Evolutionary conservation across 2,329 filamentous ascomycete genomes (phyloP), one percentile per base, ranked within the genome.

Genomic region (Aspergillus cejpii): DNA sequence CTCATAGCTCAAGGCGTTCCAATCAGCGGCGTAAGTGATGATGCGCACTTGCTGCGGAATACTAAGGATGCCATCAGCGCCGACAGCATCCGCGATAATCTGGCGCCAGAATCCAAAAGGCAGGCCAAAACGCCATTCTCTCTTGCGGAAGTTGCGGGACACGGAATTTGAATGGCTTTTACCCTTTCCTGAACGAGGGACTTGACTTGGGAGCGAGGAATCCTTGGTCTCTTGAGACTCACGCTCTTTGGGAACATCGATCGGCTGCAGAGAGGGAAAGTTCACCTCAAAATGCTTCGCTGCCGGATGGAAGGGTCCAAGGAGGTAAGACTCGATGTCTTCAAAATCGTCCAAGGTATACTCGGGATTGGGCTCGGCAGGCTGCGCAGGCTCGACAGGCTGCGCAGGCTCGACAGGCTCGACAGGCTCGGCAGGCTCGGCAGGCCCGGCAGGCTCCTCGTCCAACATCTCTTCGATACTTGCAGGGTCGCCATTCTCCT

Each of bases 11-110:
- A 66, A 37, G 10, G 55, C 51, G 28, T 59, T 41, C 62, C 62
- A 63, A 34, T 64, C 58, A 8, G 57, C 48, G 3, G 62, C 63
- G 48, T 66, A 65, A n/a, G 52, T 41, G 19, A 66, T 48, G 27
- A 66, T 56, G 10, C 49, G 47, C 10, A 42, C 42, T 44, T 64
- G 62, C 33, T 66, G 63, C 14, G 58, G 54, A 3, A 33, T 24
- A 39, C 55, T 55, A 21, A 66, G 39, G 20, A 63, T 50, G 3
- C 52, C 53, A 4, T 57, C 44, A 1, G 55, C 60, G 6, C 51
- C 54, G 14, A 57, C 49, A 14, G 57, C 57, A 8, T 59, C 47
- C 2, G 56, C 53, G 38, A 66, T 63, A n/a, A 66, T 63, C 23
- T 48, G 45, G 15, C 53, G 49, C 60, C 61, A 65, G 11, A 61